These are phyloP conservation scores for Sporisorium graminicola DNA, from an alignment of 1,284 basidiomycete genomes.

Conservation along the genomic window DNA sequence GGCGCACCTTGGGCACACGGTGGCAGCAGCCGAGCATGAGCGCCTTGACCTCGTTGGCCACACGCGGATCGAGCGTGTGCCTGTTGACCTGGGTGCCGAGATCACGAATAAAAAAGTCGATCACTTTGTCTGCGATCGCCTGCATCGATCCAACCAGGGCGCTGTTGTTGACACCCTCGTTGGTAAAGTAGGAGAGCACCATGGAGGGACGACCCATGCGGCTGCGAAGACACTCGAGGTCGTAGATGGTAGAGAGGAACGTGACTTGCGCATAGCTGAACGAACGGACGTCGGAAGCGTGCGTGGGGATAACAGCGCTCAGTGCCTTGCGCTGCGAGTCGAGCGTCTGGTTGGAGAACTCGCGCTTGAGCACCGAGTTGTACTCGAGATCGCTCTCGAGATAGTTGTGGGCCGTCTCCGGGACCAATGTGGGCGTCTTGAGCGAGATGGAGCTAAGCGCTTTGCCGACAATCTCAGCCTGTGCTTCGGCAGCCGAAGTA, in stretches of 20 bases:
- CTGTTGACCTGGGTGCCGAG: conserved; percentile 76
- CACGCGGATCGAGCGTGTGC: conserved; percentile 81
- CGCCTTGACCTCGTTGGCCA: conserved; percentile 81
- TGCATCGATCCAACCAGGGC: conserved; percentile 81
- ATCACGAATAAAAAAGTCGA: conserved; percentile 66
- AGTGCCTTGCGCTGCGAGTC: conserved; percentile 66
- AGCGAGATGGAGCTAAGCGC: conserved; percentile 81
- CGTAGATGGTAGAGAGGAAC: conserved; percentile 87
- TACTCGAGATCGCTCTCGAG: conserved; percentile 92
- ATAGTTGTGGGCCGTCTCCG: conserved; percentile 85
- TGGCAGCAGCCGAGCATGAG: conserved; percentile 87
- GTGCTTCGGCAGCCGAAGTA: conserved; percentile 77
- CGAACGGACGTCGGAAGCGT: conserved; percentile 79
- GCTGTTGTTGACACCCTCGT: conserved; percentile 83
- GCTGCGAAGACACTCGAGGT: conserved; percentile 89
- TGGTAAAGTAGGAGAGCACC: conserved; percentile 88
- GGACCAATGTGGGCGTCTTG: conserved; percentile 87
- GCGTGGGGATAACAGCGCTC: conserved; percentile 76
- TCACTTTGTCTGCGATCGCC: conserved; percentile 85
- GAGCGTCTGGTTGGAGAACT: conserved; percentile 57
- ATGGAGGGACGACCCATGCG: conserved; percentile 84
- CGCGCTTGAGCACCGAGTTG: conserved; percentile 83
- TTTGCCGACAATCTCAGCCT: conserved; percentile 75
- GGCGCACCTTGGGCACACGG: conserved; percentile 82
- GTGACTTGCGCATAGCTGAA: conserved; percentile 87